Evolutionary conservation across 352 stramenopile genomes (phyloP), one percentile per base, ranked within the genome.

Genomic region (Phytophthora pini): DNA sequence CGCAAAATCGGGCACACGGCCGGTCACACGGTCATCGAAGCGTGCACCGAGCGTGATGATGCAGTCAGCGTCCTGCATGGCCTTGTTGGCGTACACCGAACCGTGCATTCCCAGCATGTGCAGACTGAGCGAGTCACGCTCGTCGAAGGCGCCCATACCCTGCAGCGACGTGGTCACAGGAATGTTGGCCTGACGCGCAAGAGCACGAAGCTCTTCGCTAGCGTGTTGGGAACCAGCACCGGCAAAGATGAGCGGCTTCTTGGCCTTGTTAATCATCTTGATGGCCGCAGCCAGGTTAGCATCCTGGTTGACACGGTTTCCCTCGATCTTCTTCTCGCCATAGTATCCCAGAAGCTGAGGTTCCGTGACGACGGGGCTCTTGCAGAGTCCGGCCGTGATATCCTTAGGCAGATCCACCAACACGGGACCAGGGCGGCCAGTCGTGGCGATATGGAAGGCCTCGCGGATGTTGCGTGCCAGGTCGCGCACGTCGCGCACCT

Each of bases 101-200:
- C 95, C 96, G 79, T 99, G 96, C 96, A 99, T 99, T 39, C 96
- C 95, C 34, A 99, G 77, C 94, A 99, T 98, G 70, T 98, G 97
- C 50, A 98, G 84, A 78, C 93, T 97, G 15, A 99, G 87, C 40
- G 88, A 78, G 72, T 98, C 88, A 43, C 93, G 79, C 70, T 99
- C 96, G 55, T 98, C 94, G 56, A 98, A 99, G 6, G 80, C 80
- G 36, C 96, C 96, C 72, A 99, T 90, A 13, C 89, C 96, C 68
- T 95, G 95, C 29, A 99, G 82, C 57, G 96, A 98, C 7, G 95
- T 98, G 5, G 95, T 97, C 36, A 99, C 93, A 17, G 96, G 96
- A 63, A 99, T 98, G 61, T 98, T 97, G 39, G 95, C 88, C 56
- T 88, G 82, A 48, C 97, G 89, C 0, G 95, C 95, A 67, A 99